Evolutionary conservation across 176 grass and related monocot species (phyloP).

Genomic region (Typha latifolia): DNA sequence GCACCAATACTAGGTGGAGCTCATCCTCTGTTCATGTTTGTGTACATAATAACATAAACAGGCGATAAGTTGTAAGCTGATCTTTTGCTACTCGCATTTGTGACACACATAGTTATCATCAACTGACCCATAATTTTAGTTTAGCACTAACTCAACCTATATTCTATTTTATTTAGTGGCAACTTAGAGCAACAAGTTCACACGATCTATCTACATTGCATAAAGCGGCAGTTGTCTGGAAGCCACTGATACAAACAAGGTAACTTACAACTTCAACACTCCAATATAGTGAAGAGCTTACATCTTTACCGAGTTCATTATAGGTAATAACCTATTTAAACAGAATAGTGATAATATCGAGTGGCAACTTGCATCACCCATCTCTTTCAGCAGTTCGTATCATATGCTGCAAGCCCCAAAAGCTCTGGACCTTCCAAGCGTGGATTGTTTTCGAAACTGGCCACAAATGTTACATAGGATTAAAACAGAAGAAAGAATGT

Average conservation of each 20-base stretch:
- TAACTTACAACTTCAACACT: conserved; percentile 1
- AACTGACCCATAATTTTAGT: not conserved
- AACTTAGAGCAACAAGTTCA: not conserved
- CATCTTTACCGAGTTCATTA: conserved; percentile 8
- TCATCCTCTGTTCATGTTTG: too few relatives aligned
- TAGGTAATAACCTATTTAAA: conserved; percentile 6
- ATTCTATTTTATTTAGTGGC: not conserved
- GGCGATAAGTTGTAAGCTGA: too few relatives aligned
- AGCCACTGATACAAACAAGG: conserved; percentile 12
- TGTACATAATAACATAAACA: too few relatives aligned
- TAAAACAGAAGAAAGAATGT: not conserved
- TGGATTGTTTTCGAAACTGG: conserved; percentile 64
- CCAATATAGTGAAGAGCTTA: not conserved
- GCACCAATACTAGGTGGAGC: too few relatives aligned
- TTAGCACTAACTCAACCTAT: not conserved
- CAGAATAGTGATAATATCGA: not conserved
- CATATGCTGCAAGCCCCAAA: conserved; percentile 57
- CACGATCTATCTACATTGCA: conserved; percentile 19
- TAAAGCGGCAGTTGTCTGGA: not conserved
- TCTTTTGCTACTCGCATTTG: too few relatives aligned
- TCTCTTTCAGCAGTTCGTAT: conserved; percentile 51
- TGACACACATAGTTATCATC: too few relatives aligned
- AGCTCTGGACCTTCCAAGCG: conserved; percentile 63
- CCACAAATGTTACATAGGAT: not conserved
- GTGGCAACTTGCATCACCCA: too few relatives aligned